These are phyloP conservation scores for Thielaviopsis euricoi DNA, from an alignment of 2,329 filamentous ascomycete genomes.

Conservation along the genomic window DNA sequence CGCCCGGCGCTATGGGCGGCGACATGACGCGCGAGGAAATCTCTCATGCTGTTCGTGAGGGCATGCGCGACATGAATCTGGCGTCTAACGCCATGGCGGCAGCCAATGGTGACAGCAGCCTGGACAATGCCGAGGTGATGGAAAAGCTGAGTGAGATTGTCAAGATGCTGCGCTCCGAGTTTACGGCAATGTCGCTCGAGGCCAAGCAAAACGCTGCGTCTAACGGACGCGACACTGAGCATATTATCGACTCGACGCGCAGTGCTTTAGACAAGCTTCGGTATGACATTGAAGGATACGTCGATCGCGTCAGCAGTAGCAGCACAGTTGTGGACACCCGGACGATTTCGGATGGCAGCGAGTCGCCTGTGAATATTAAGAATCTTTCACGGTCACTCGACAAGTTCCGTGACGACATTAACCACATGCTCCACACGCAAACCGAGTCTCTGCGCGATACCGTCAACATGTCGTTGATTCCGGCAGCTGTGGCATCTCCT, in stretches of 20 bases:
- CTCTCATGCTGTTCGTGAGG: constrained; percentile 45
- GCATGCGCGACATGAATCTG: constrained; percentile 35
- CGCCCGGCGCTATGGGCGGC: constrained; percentile 34
- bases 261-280: constrained; percentile 73
- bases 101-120: constrained; percentile 19
- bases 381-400: constrained; percentile 37
- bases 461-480: constrained; percentile 53
- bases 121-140: constrained; percentile 32
- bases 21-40: constrained; percentile 42
- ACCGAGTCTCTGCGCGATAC: constrained; percentile 68
- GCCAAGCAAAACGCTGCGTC: constrained; percentile 65
- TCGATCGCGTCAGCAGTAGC: constrained; percentile 47
- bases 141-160: constrained; percentile 48
- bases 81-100: constrained; percentile 23
- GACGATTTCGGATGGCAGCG: constrained; percentile 47
- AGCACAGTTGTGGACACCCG: background rate
- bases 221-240: constrained; percentile 68
- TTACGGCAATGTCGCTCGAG: constrained; percentile 42
- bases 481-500: constrained; percentile 27
- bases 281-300: constrained; percentile 63
- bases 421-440: constrained; percentile 57
- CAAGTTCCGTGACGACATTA: constrained; percentile 49
- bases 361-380: constrained; percentile 55
- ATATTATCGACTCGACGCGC: constrained; percentile 73
- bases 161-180: constrained; percentile 40